phyloP scores from a whole-genome alignment of 352 stramenopile genomes.

The Pythium utonaiense region DNA sequence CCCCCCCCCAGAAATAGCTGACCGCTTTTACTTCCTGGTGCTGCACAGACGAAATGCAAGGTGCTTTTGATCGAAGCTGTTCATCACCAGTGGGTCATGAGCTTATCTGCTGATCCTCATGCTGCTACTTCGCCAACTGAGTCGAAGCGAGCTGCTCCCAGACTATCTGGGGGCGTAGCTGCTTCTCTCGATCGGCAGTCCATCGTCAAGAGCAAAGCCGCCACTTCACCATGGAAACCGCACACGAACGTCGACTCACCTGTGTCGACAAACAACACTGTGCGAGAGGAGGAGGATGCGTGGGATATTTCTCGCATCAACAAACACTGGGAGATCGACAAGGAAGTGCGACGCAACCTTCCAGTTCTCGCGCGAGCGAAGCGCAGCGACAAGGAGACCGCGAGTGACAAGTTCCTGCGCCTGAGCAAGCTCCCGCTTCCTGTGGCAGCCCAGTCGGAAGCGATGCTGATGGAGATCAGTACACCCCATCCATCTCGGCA shows the following conservation, averaged over 20 bases:
- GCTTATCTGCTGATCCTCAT: neutral
- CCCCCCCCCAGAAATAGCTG: neutral
- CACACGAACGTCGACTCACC: slow-evolving; percentile 9
- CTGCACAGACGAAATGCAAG: neutral
- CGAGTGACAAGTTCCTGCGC: slow-evolving; percentile 59
- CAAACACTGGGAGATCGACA: slow-evolving; percentile 71
- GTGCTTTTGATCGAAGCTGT: too few species aligned
- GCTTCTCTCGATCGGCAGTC: neutral
- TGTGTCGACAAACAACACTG: neutral
- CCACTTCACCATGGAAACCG: slow-evolving; percentile 3
- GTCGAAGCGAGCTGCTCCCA: neutral
- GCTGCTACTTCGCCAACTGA: neutral
- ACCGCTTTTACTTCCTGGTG: too few species aligned
- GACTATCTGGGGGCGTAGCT: neutral
- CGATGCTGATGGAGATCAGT: slow-evolving; percentile 30
- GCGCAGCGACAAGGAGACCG: slow-evolving; percentile 40
- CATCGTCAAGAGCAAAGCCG: neutral
- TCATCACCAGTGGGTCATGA: neutral
- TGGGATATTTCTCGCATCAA: slow-evolving; percentile 78
- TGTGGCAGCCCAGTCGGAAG: slow-evolving; percentile 21
- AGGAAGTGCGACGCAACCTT: slow-evolving; percentile 49
- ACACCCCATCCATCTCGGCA: slow-evolving; percentile 26
- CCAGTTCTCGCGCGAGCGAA: slow-evolving; percentile 54
- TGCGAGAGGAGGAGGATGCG: slow-evolving; percentile 6
- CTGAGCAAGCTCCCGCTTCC: slow-evolving; percentile 55